These are phyloP conservation scores for Leccinum fallax DNA, from an alignment of 1,284 basidiomycete genomes.

Conservation along the genomic window DNA sequence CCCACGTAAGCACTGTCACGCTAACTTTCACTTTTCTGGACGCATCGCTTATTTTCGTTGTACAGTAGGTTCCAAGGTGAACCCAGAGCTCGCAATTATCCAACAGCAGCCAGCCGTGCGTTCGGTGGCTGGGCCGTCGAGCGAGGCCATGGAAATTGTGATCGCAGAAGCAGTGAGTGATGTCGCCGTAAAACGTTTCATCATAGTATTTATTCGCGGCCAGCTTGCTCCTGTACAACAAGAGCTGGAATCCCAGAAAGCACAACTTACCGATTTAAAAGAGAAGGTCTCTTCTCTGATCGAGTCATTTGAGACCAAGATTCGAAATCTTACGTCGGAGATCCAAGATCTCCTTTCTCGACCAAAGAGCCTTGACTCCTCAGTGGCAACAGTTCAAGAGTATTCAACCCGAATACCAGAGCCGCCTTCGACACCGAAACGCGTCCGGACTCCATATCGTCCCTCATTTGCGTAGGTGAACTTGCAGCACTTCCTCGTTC, in stretches of 20 bases:
- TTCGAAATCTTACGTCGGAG: slow-evolving; percentile 37
- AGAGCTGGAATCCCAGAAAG: slow-evolving; percentile 42
- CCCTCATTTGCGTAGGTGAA: slow-evolving; percentile 31
- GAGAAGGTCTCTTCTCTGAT: slow-evolving; percentile 38
- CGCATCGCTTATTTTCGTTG: background rate
- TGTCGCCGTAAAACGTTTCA: background rate
- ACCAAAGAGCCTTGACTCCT: slow-evolving; percentile 16
- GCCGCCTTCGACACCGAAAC: slow-evolving; percentile 37
- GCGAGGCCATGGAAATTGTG: slow-evolving; percentile 24
- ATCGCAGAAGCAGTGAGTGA: slow-evolving; percentile 47
- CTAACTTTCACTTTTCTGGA: background rate
- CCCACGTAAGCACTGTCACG: slow-evolving; percentile 18
- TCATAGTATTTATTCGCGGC: slow-evolving; percentile 11
- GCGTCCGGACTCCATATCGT: slow-evolving; percentile 34
- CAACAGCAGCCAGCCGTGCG: slow-evolving; percentile 15
- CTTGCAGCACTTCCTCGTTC: background rate
- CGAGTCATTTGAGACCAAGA: slow-evolving; percentile 38
- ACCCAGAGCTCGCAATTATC: slow-evolving; percentile 2
- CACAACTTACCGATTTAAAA: slow-evolving; percentile 45
- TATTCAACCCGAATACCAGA: slow-evolving; percentile 27
- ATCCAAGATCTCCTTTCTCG: slow-evolving; percentile 30
- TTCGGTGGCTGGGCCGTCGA: slow-evolving; percentile 17
- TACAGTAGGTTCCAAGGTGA: slow-evolving; percentile 12
- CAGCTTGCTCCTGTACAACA: slow-evolving; percentile 57
- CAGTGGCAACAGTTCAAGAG: slow-evolving; percentile 13